Evolutionary conservation across 2,329 filamentous ascomycete species (phyloP).

Genomic region (Alternaria gansuensis): DNA sequence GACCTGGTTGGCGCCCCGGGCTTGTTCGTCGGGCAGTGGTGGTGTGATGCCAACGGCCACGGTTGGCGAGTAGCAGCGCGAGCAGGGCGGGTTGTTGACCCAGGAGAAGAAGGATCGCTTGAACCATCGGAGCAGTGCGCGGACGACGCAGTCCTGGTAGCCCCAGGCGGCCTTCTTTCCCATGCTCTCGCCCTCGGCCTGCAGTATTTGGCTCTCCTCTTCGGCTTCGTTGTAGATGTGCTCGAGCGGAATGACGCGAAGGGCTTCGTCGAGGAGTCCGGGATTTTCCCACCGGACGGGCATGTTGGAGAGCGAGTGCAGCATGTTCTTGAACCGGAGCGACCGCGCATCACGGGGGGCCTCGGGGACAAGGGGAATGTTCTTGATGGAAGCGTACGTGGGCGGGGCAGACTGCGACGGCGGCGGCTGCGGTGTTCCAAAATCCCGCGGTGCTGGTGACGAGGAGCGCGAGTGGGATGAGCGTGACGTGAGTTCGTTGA

Average conservation of each 20-base stretch:
- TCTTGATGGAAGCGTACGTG: constrained; percentile 68
- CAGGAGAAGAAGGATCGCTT: constrained; percentile 94
- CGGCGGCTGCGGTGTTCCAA: constrained; percentile 53
- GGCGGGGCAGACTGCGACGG: constrained; percentile 57
- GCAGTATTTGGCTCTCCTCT: constrained; percentile 87
- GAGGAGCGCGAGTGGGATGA: constrained; percentile 66
- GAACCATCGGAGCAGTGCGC: constrained; percentile 93
- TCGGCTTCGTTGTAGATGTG: constrained; percentile 93
- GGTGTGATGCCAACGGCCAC: constrained; percentile 83
- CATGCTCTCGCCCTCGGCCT: constrained; percentile 87
- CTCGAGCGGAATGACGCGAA: constrained; percentile 85
- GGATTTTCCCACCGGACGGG: constrained; percentile 97
- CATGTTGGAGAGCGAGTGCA: constrained; percentile 85
- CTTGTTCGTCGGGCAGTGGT: constrained; percentile 87
- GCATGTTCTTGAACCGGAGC: constrained; percentile 69
- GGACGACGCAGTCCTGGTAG: constrained; percentile 95
- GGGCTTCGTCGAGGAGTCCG: constrained; percentile 88
- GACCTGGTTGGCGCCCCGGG: constrained; percentile 84
- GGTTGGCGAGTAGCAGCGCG: constrained; percentile 82
- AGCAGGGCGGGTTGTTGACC: constrained; percentile 93
- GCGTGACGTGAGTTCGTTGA: constrained; percentile 78
- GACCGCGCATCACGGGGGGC: constrained; percentile 67
- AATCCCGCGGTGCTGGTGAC: constrained; percentile 65
- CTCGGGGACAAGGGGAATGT: constrained; percentile 75
- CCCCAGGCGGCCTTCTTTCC: constrained; percentile 88